Percentiles rank a stretch among this genome's conserved stretches.
Conservation (phyloP, 306 rosid genomes). For the Bauhinia variegata region DNA sequence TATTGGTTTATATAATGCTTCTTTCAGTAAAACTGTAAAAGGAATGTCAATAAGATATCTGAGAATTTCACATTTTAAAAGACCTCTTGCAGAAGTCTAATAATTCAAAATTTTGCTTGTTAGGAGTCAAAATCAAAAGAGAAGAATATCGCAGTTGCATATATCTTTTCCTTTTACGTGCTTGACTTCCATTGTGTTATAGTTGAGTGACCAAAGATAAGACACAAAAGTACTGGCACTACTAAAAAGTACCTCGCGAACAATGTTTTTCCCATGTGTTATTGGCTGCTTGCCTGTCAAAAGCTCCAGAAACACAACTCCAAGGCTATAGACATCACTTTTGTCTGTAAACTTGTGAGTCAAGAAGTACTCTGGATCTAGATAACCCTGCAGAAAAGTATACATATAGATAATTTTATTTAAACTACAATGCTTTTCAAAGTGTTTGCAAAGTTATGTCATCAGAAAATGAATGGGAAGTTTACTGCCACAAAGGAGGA, state of each 20-base stretch:
- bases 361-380: conserved; percentile 78
- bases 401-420: conserved; percentile 17
- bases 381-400: conserved; percentile 62
- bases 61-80: not conserved
- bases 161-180: not conserved
- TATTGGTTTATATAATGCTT: not conserved
- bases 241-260: conserved; percentile 62
- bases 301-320: conserved; percentile 75
- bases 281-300: conserved; percentile 70
- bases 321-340: conserved; percentile 80
- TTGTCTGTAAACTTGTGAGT: conserved; percentile 78
- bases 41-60: not conserved
- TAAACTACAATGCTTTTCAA: not conserved
- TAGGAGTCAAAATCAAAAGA: too few relatives aligned
- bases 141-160: too few relatives aligned
- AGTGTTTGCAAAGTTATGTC: not conserved
- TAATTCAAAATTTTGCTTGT: not conserved
- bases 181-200: not conserved
- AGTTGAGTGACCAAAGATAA: not conserved
- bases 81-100: not conserved
- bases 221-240: not conserved
- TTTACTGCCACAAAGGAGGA: not conserved
- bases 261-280: conserved; percentile 78
- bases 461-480: not conserved
- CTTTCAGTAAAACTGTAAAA: not conserved